phyloP scores from a whole-genome alignment of 2,329 filamentous ascomycete species.

The Talaromyces sp. region DNA sequence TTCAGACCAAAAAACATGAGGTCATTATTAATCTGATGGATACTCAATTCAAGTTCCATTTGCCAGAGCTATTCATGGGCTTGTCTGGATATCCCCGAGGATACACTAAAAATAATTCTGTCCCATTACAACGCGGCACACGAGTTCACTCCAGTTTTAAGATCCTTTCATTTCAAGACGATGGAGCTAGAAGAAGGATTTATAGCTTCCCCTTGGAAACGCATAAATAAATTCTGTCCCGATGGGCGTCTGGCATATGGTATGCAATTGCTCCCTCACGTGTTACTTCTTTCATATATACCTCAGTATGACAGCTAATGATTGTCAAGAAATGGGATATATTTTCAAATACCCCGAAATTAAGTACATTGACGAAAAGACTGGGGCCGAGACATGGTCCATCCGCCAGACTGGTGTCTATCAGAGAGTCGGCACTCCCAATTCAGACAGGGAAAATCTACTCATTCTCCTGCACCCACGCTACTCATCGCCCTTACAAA shows the following conservation, averaged over 20 bases:
- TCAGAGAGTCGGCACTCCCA: conserved; percentile 22
- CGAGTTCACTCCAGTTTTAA: neutral
- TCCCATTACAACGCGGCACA: neutral
- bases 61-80: neutral
- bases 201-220: neutral
- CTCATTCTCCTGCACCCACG: neutral
- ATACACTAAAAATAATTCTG: neutral
- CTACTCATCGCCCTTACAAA: neutral
- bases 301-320: neutral
- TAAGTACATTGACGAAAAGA: conserved; percentile 19
- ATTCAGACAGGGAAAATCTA: neutral
- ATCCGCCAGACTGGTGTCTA: conserved; percentile 33
- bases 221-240: neutral
- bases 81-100: neutral
- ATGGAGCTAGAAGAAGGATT: neutral
- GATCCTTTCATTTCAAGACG: neutral
- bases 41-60: neutral
- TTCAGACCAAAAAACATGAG: neutral
- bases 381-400: conserved; percentile 24
- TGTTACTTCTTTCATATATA: too few relatives aligned
- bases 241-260: neutral
- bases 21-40: neutral
- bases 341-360: conserved; percentile 29
- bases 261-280: neutral
- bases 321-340: conserved; percentile 25